phyloP scores from a whole-genome alignment of 768 basidiomycete species.

The Auriscalpium vulgare region DNA sequence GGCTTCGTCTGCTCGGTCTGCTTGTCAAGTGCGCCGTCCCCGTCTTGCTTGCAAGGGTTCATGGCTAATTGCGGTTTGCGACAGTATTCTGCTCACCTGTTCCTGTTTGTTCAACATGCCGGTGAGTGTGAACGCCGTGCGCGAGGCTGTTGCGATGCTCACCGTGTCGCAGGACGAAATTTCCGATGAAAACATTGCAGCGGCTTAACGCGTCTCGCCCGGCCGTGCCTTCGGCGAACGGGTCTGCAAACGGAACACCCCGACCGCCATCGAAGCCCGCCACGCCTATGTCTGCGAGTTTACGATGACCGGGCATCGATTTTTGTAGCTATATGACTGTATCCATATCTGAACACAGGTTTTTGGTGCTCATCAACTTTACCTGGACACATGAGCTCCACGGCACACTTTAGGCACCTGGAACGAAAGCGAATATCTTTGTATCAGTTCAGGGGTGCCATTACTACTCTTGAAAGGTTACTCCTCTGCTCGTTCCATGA shows the following conservation, averaged over 20 bases:
- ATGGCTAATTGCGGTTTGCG: neutral
- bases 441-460: too few species aligned
- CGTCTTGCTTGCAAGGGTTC: neutral
- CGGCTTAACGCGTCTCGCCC: constrained; percentile 56
- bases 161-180: constrained; percentile 65
- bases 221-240: constrained; percentile 9
- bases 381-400: too few species aligned
- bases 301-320: neutral
- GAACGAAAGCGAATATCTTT: too few species aligned
- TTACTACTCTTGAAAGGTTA: too few species aligned
- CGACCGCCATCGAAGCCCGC: constrained; percentile 8
- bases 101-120: constrained; percentile 90
- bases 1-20: constrained; percentile 99
- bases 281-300: constrained; percentile 11
- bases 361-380: too few species aligned
- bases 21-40: constrained; percentile 67
- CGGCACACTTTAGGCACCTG: too few species aligned
- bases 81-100: constrained; percentile 91
- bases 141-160: neutral
- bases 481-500: too few species aligned
- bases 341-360: too few species aligned
- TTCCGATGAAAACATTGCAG: constrained; percentile 87
- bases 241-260: constrained; percentile 8
- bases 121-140: constrained; percentile 40
- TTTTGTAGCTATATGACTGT: too few species aligned